Evolutionary conservation across 2,329 filamentous ascomycete genomes (phyloP), one percentile per base, ranked within the genome.

Genomic region (Geosmithia morbida): DNA sequence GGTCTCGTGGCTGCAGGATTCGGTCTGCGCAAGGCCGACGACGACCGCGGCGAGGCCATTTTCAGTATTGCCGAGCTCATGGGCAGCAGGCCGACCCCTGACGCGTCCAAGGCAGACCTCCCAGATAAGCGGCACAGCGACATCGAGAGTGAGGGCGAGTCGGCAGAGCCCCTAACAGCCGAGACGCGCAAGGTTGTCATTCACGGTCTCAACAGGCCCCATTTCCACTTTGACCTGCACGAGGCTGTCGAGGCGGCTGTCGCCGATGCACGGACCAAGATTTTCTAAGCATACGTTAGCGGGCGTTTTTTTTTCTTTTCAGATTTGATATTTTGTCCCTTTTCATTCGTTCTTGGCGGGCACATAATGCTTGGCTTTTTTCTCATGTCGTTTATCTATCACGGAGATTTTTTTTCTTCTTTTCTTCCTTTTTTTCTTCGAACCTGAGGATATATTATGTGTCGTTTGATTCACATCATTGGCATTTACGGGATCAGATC

Each of bases 21-120:
- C 51, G 75, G 74, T 8, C 64, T 59, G 55, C 59, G 59, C 18
- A 56, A 48, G 13, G 48, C 53, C 42, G 54, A 55, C 10, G 54
- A 58, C 17, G 51, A 51, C 14, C 46, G 58, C 2, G 57, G 57
- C 16, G 55, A 62, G 18, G 85, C 87, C 19, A 89, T 97, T 55
- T 97, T 96, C 73, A 87, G 80, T 58, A 89, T 97, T 33, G 87
- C 90, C 1, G 87, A 95, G 58, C 79, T 94, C 46, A 47, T 47
- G 46, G 46, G 46, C 22, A 87, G 82, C 17, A 85, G 84, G 1
- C 54, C 54, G 13, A 58, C 58, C 22, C 81, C 82, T 1, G 77
- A 76, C 0, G 69, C 19, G 2, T 45, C 71, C 2, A 84, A 83
- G 0, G 84, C 89, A 55, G 67, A 74, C 48, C 65, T 50, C 40